Base-by-base conservation (phyloP, 2,329 filamentous ascomycete genomes). In the Cercospora brassicicola region DNA sequence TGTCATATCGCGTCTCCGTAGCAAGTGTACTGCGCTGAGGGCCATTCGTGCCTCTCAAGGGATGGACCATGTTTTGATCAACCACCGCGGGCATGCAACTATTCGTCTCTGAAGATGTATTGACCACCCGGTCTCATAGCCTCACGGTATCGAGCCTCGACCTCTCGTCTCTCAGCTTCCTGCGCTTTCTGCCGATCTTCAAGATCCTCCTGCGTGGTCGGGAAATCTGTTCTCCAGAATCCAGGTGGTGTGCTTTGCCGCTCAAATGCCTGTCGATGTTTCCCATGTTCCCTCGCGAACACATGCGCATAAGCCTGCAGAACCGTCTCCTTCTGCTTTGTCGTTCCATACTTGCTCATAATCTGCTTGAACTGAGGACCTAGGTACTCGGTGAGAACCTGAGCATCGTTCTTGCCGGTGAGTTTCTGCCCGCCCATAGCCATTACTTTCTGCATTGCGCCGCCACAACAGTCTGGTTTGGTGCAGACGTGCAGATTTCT, bases 211-310 rank as follows among this genome's bases (percentile, higher is more conserved):
- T 98, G 95, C 1, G 95, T 97, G 28, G 83, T 88, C 1, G 94
- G 94, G 77, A 99, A 96, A 73, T 96, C 94, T 1, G 90, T 86
- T 64, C 92, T 86, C 95, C 95, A 99, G 77, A 92, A 98, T 0
- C 93, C 94, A 1, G 93, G 92, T 11, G 95, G 94, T 9, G 91
- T 92, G 55, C 82, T 84, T 70, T 87, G 85, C 61, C 93, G 86
- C 68, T 89, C 87, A 78, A 90, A 93, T 30, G 88, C 85, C 73
- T 94, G 87, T 65, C 91, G 86, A 79, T 97, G 94, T 76, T 86
- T 92, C 5, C 93, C 93, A 77, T 88, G 88, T 69, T 87, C 86
- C 75, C 94, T 89, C 1, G 94, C 91, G 70, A 96, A 82, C 59
- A 89, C 84, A 76, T 88, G 87, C 0, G 89, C 90, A 76, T 90